Percentiles rank a stretch among this genome's conserved stretches.
These are phyloP conservation scores for Aristolochia contorta DNA, from an alignment of 164 flowering plant genomes.

Conservation along the genomic window DNA sequence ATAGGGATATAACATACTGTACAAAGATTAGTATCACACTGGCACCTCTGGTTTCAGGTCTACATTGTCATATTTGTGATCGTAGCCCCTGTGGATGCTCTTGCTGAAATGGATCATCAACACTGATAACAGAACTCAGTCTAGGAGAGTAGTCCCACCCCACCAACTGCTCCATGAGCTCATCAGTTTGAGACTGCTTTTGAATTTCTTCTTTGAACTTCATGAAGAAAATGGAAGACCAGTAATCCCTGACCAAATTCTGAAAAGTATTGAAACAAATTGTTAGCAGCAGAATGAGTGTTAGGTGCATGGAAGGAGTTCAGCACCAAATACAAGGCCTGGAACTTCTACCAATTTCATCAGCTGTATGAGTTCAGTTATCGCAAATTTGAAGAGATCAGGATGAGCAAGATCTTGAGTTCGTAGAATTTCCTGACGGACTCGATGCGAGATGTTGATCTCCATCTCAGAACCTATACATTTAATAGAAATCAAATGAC, in stretches of 20 bases:
- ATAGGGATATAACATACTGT: neutral
- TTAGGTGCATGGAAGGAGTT: neutral
- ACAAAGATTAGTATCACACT: no score
- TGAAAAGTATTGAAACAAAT: conserved; percentile 9
- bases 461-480: conserved; percentile 69
- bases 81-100: conserved; percentile 33
- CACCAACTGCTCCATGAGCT: conserved; percentile 26
- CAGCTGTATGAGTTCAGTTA: conserved; percentile 60
- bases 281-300: neutral
- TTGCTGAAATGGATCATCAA: conserved; percentile 71
- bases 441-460: conserved; percentile 69
- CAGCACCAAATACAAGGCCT: neutral
- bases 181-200: conserved; percentile 22
- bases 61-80: conserved; percentile 9
- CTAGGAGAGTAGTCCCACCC: conserved; percentile 59
- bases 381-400: conserved; percentile 46
- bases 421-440: conserved; percentile 54
- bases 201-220: conserved; percentile 57
- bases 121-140: conserved; percentile 50
- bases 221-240: conserved; percentile 71
- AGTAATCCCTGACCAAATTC: conserved; percentile 72
- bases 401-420: conserved; percentile 57
- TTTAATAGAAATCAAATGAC: neutral
- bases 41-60: neutral
- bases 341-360: conserved; percentile 52